phyloP scores from a whole-genome alignment of 2,329 filamentous ascomycete genomes.

The Sporothrix phasma region DNA sequence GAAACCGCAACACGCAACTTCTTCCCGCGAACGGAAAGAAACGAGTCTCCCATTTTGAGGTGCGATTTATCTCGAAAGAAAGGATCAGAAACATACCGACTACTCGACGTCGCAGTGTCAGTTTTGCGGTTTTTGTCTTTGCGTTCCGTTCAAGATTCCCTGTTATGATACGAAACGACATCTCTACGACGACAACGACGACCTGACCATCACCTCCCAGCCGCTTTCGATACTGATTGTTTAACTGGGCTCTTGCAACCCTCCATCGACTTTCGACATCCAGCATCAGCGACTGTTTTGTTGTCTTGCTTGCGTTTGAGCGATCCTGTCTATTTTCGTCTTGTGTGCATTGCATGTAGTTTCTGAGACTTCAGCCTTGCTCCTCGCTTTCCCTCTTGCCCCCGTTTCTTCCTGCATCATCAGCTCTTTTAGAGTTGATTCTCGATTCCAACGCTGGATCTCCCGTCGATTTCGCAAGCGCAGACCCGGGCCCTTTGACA shows the following conservation, averaged over 20 bases:
- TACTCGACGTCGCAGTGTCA: background rate
- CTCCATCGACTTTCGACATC: background rate
- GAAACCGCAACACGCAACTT: background rate
- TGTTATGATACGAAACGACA: constrained; percentile 14
- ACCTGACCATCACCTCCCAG: too few species aligned
- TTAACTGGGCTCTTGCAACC: background rate
- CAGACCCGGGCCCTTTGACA: constrained; percentile 68
- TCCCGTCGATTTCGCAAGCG: constrained; percentile 75
- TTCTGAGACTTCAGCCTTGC: background rate
- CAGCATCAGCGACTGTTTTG: background rate
- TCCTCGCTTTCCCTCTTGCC: background rate
- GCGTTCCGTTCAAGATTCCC: constrained; percentile 7
- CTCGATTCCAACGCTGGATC: constrained; percentile 69
- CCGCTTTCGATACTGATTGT: background rate
- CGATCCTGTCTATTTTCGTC: background rate
- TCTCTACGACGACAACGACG: constrained; percentile 7
- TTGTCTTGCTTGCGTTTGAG: background rate
- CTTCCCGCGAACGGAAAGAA: background rate
- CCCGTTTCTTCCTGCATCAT: background rate
- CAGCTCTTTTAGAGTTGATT: background rate
- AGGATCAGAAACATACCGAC: background rate
- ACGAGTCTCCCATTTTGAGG: background rate
- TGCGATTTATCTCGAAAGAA: background rate
- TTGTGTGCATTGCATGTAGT: constrained; percentile 3
- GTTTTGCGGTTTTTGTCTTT: constrained; percentile 8